These are phyloP conservation scores for Diaporthe amygdali DNA, from an alignment of 2,329 filamentous ascomycete species.

Conservation along the genomic window DNA sequence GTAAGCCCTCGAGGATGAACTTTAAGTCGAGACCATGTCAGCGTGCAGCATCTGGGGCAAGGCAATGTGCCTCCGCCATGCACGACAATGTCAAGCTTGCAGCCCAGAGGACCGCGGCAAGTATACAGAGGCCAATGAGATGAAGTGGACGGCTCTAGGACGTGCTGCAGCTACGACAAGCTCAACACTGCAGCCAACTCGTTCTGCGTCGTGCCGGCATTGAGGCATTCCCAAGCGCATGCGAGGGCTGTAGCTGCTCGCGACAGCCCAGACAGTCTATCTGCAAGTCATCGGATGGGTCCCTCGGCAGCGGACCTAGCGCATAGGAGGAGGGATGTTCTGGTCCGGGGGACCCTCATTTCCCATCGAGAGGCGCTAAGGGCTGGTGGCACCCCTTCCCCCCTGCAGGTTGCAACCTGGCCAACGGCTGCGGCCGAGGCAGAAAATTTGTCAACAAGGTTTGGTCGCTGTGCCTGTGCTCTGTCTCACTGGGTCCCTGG, in stretches of 20 bases:
- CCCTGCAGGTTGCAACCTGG: slow-evolving; percentile 6
- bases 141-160: background rate
- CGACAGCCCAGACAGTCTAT: no score
- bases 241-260: background rate
- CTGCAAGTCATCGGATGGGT: background rate
- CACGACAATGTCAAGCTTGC: background rate
- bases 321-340: background rate
- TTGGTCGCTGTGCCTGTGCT: background rate
- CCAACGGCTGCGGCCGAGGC: background rate
- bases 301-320: background rate
- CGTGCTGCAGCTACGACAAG: background rate
- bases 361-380: background rate
- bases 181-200: background rate
- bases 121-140: background rate
- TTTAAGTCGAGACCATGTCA: background rate
- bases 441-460: slow-evolving; percentile 16
- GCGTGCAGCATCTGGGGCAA: background rate
- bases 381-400: background rate
- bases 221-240: background rate
- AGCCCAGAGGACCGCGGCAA: background rate
- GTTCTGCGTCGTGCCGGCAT: background rate
- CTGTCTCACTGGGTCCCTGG: background rate
- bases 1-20: background rate
- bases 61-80: background rate
- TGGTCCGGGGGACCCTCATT: background rate